These are phyloP conservation scores for Colletotrichum sp. DNA, from an alignment of 2,329 filamentous ascomycete genomes.

Conservation along the genomic window DNA sequence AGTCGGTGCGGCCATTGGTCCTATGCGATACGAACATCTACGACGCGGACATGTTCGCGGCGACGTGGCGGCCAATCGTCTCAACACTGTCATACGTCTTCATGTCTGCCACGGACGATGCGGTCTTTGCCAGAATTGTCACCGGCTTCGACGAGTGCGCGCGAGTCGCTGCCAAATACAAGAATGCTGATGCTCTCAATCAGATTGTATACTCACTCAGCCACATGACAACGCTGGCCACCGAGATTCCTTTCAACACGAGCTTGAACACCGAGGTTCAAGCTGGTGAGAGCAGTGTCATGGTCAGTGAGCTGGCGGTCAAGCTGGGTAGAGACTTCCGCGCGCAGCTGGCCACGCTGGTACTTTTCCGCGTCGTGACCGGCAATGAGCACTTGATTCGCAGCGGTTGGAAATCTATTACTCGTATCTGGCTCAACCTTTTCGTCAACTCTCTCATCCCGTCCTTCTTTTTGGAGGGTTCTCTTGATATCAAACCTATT, in stretches of 20 bases:
- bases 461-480: conserved; percentile 71
- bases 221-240: conserved; percentile 87
- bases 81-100: conserved; percentile 97
- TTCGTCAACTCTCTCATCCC: conserved; percentile 95
- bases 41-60: conserved; percentile 96
- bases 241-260: conserved; percentile 79
- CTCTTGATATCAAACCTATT: conserved; percentile 79
- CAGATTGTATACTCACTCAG: conserved; percentile 91
- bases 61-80: conserved; percentile 94
- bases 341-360: conserved; percentile 90
- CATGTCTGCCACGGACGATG: conserved; percentile 96
- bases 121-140: conserved; percentile 92
- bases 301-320: conserved; percentile 98
- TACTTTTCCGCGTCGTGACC: conserved; percentile 91
- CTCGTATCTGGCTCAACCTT: conserved; percentile 92
- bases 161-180: conserved; percentile 86
- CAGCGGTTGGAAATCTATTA: conserved; percentile 81
- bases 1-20: conserved; percentile 73
- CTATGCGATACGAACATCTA: conserved; percentile 92
- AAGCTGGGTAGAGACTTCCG: conserved; percentile 93
- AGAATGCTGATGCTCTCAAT: conserved; percentile 84
- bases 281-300: conserved; percentile 87
- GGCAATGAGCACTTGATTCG: conserved; percentile 81
- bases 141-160: conserved; percentile 97
- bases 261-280: conserved; percentile 94